A percentile compares a stretch with the other conserved stretches of the same genome.
phyloP scores from a whole-genome alignment of 257 asterid species.

The Solanum raphanifolium region DNA sequence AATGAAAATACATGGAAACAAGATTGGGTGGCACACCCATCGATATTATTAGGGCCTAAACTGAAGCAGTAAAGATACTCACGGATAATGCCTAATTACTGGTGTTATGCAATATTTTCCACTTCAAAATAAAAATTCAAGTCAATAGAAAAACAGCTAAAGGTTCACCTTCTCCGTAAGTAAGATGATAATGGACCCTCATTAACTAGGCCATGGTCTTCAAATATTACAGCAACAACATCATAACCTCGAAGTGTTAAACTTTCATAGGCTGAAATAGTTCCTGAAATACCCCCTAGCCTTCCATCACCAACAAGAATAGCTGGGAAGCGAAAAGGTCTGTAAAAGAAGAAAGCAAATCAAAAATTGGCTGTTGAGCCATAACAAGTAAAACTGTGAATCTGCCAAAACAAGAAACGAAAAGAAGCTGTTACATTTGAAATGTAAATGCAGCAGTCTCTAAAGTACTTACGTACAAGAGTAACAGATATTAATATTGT shows the following conservation, averaged over 20 bases:
- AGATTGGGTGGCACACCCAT: neutral
- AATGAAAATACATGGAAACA: neutral
- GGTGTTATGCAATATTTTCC: neutral
- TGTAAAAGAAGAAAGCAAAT: slow-evolving; percentile 25
- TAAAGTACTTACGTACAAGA: neutral
- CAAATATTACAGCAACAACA: slow-evolving; percentile 74
- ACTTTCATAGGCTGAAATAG: slow-evolving; percentile 93
- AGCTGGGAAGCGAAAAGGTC: slow-evolving; percentile 91
- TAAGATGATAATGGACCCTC: slow-evolving; percentile 70
- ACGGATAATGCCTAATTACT: neutral
- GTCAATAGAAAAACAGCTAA: neutral
- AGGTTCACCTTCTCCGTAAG: slow-evolving; percentile 51
- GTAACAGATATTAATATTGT: neutral
- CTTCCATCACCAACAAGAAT: slow-evolving; percentile 96
- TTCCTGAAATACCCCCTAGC: slow-evolving; percentile 95
- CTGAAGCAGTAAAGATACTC: neutral
- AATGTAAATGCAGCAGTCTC: neutral
- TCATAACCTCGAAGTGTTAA: slow-evolving; percentile 88
- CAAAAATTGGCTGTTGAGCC: neutral
- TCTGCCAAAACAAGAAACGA: neutral
- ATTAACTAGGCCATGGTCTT: slow-evolving; percentile 79
- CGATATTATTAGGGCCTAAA: neutral
- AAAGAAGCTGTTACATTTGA: neutral
- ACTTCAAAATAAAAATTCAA: neutral
- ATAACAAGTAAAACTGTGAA: neutral